phyloP scores from a whole-genome alignment of 306 rosid genomes.

The Glycine latifolia region DNA sequence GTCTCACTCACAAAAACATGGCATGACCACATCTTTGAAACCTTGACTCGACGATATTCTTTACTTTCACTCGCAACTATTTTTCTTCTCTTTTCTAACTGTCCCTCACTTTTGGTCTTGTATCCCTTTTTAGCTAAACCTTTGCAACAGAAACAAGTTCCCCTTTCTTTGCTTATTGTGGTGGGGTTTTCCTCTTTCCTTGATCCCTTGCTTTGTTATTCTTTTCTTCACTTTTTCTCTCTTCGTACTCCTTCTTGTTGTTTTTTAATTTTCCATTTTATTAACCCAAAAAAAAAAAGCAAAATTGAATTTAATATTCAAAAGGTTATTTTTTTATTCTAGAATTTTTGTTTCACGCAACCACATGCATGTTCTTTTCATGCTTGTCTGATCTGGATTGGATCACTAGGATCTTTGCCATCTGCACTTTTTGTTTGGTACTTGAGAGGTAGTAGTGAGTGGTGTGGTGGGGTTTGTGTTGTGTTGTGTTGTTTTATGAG shows the following conservation, averaged over 20 bases:
- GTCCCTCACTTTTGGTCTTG: conserved; percentile 44
- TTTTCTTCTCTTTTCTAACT: conserved; percentile 33
- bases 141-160: conserved; percentile 50
- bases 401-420: conserved; percentile 83
- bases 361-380: conserved; percentile 80
- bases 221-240: conserved; percentile 42
- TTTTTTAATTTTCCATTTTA: neutral
- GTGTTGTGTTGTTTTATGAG: neutral
- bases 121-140: conserved; percentile 50
- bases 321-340: conserved; percentile 20
- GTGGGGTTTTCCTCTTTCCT: conserved; percentile 69
- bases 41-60: conserved; percentile 38
- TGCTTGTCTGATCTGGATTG: conserved; percentile 99
- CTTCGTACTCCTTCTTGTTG: conserved; percentile 17
- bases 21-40: neutral
- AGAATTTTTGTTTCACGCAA: conserved; percentile 57
- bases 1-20: conserved; percentile 12
- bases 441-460: conserved; percentile 49
- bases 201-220: conserved; percentile 63
- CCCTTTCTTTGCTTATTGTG: conserved; percentile 56
- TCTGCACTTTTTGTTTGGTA: conserved; percentile 60
- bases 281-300: neutral
- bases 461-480: conserved; percentile 55
- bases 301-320: neutral
- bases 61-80: conserved; percentile 34